Evolutionary conservation across 768 basidiomycete genomes (phyloP).

Genomic region (Symmetrospora coprosmae): DNA sequence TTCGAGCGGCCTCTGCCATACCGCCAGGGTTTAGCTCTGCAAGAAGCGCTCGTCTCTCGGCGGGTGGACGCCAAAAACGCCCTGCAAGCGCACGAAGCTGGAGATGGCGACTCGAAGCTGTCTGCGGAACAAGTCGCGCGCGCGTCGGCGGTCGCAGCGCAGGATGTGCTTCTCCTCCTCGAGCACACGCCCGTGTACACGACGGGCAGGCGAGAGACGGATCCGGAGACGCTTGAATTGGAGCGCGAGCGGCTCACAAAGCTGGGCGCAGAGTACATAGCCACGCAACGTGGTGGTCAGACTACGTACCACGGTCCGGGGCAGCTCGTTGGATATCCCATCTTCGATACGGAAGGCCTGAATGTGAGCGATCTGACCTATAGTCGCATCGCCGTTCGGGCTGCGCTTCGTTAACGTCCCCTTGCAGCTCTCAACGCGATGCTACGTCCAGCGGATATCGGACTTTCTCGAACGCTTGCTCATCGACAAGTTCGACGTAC

Average conservation of each 20-base stretch:
- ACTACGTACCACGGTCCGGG: conserved; percentile 96
- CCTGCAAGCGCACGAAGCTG: background rate
- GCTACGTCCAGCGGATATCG: conserved; percentile 76
- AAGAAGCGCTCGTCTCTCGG: conserved; percentile 2
- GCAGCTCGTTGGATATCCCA: conserved; percentile 87
- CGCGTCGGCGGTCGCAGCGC: conserved; percentile 41
- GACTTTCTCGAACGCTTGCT: conserved; percentile 51
- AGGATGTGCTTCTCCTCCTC: conserved; percentile 53
- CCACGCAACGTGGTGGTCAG: conserved; percentile 73
- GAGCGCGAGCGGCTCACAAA: conserved; percentile 47
- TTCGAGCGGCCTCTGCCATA: conserved; percentile 16
- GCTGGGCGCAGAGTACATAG: conserved; percentile 75
- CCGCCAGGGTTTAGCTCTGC: background rate
- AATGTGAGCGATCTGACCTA: conserved; percentile 44
- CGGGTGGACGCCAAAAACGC: background rate
- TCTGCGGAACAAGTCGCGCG: background rate
- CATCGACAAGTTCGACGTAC: conserved; percentile 39
- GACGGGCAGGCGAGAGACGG: conserved; percentile 70
- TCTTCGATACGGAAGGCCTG: conserved; percentile 73
- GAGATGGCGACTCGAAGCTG: background rate
- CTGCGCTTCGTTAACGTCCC: background rate
- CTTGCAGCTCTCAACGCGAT: conserved; percentile 45
- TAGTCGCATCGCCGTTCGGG: background rate
- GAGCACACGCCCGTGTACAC: conserved; percentile 93
- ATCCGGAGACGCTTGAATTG: conserved; percentile 30